Percentiles rank a stretch among this genome's conserved stretches.
phyloP scores from a whole-genome alignment of 1,139 yeast species.

The Hansenula lynferdii region DNA sequence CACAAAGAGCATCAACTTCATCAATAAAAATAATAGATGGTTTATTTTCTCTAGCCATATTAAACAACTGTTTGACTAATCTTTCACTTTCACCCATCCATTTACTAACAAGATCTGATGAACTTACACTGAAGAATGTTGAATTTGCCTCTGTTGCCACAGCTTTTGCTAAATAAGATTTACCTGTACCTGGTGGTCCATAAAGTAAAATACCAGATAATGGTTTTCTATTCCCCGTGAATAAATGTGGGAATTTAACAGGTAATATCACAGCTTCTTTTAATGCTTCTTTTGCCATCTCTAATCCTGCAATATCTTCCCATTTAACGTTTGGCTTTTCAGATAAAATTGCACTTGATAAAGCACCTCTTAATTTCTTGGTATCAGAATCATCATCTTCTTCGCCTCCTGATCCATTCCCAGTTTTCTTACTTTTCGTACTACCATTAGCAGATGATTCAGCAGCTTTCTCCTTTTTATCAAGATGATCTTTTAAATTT shows the following conservation, averaged over 20 bases:
- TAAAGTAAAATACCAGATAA: slow-evolving; percentile 86
- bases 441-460: slow-evolving; percentile 39
- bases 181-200: slow-evolving; percentile 99
- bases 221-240: slow-evolving; percentile 92
- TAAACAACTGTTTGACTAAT: slow-evolving; percentile 87
- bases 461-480: slow-evolving; percentile 45
- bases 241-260: slow-evolving; percentile 89
- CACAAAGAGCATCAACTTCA: slow-evolving; percentile 97
- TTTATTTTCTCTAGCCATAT: slow-evolving; percentile 94
- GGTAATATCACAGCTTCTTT: slow-evolving; percentile 98
- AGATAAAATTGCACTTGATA: slow-evolving; percentile 86
- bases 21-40: slow-evolving; percentile 96
- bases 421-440: slow-evolving; percentile 48
- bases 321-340: slow-evolving; percentile 93
- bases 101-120: slow-evolving; percentile 90
- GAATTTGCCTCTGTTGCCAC: slow-evolving; percentile 98
- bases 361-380: slow-evolving; percentile 84
- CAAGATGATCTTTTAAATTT: slow-evolving; percentile 86
- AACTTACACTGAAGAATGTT: slow-evolving; percentile 91
- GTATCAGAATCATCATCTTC: slow-evolving; percentile 81
- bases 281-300: slow-evolving; percentile 90
- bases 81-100: slow-evolving; percentile 99
- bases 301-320: slow-evolving; percentile 96
- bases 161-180: slow-evolving; percentile 93
- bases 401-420: slow-evolving; percentile 34